A percentile compares a stretch with the other conserved stretches of the same genome.
phyloP scores from a whole-genome alignment of 495 filamentous ascomycete species.

The Jackrogersella minutella region DNA sequence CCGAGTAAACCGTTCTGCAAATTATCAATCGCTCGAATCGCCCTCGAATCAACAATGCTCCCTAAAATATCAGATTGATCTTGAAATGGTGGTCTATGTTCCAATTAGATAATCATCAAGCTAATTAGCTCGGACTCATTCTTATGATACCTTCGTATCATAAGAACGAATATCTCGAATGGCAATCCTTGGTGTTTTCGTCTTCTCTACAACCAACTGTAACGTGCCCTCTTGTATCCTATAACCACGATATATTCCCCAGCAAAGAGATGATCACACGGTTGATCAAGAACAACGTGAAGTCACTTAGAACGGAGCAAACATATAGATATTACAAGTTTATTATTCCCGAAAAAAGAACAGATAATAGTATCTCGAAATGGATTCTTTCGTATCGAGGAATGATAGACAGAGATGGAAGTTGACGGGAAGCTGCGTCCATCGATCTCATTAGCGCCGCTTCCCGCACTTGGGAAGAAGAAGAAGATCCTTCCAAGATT shows the following conservation, averaged over 20 bases:
- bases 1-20: not conserved
- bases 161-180: not conserved
- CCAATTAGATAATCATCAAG: not conserved
- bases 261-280: not conserved
- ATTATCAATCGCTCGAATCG: not conserved
- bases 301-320: not conserved
- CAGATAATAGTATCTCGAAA: slow-evolving; percentile 9
- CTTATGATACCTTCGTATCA: not conserved
- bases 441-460: slow-evolving; percentile 32
- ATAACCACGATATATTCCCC: not conserved
- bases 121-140: not conserved
- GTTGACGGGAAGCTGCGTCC: slow-evolving; percentile 26
- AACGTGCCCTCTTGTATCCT: not conserved
- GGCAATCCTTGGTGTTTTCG: not conserved
- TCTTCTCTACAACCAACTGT: not conserved
- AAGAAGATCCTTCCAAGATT: too few species aligned
- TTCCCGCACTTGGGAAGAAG: slow-evolving; percentile 24
- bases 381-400: not conserved
- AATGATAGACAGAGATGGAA: not conserved
- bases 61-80: not conserved
- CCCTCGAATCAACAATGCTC: not conserved
- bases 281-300: slow-evolving; percentile 1
- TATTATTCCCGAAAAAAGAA: not conserved
- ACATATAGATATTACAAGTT: not conserved
- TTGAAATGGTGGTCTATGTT: not conserved